phyloP scores from a whole-genome alignment of 495 filamentous ascomycete genomes.

The Hypoxylon trugodes region DNA sequence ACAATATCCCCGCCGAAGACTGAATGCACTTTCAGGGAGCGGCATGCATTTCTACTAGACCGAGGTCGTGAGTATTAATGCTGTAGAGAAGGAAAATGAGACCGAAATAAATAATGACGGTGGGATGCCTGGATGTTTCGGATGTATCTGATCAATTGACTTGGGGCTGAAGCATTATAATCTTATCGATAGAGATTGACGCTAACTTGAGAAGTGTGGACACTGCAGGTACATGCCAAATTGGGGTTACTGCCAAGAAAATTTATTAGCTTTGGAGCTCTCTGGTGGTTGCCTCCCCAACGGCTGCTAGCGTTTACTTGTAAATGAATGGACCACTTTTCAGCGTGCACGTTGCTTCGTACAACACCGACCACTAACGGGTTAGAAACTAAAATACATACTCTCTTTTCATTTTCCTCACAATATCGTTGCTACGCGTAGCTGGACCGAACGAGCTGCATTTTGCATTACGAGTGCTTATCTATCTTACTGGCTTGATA shows the following conservation, averaged over 20 bases:
- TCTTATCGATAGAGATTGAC: constrained; percentile 27
- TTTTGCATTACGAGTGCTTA: neutral
- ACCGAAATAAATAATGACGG: neutral
- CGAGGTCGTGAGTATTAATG: too few species aligned
- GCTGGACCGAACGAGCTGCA: constrained; percentile 2
- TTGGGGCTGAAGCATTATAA: too few species aligned
- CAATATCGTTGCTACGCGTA: constrained; percentile 26
- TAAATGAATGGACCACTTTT: constrained; percentile 40
- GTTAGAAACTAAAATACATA: constrained; percentile 9
- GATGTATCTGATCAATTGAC: neutral
- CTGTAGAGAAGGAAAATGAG: constrained; percentile 2
- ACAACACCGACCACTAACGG: neutral
- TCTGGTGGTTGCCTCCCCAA: constrained; percentile 43
- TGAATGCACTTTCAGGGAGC: too few species aligned
- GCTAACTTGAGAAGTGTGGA: neutral
- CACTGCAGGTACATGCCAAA: neutral
- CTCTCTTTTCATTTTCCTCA: constrained; percentile 19
- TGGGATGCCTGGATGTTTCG: constrained; percentile 9
- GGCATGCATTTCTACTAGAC: too few species aligned
- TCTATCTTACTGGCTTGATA: constrained; percentile 8
- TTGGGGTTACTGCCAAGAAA: constrained; percentile 12
- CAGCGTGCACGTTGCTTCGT: constrained; percentile 26
- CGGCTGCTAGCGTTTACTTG: constrained; percentile 29
- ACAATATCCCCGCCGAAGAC: constrained; percentile 3
- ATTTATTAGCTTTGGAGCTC: neutral